Evolutionary conservation across 345 rosid species (phyloP).

Genomic region (Leavenworthia alabamica): DNA sequence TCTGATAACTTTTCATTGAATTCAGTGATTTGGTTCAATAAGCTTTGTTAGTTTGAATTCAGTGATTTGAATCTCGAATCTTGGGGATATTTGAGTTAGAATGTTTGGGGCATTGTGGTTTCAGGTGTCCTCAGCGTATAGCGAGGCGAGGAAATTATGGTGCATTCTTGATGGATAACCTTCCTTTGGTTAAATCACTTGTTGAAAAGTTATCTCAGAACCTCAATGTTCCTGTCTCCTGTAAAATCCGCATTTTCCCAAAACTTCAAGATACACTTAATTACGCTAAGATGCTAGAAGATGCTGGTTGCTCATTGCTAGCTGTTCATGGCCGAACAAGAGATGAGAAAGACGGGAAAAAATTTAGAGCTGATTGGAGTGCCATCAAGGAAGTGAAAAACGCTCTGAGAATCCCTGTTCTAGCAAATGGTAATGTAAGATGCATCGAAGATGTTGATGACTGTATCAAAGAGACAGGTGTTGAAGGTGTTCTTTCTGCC

Average conservation of each 20-base stretch:
- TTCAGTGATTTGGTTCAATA: not conserved
- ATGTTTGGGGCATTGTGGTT: not conserved
- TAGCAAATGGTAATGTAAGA: constrained; percentile 89
- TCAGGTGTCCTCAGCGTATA: constrained; percentile 91
- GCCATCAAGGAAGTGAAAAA: constrained; percentile 78
- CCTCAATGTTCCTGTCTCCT: constrained; percentile 70
- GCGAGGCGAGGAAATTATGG: constrained; percentile 88
- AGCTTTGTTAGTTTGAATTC: not conserved
- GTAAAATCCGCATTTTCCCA: constrained; percentile 82
- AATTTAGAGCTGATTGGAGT: constrained; percentile 70
- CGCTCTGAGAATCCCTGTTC: constrained; percentile 67
- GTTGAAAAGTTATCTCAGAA: constrained; percentile 68
- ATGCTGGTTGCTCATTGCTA: constrained; percentile 83
- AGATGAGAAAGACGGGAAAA: constrained; percentile 84
- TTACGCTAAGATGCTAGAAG: constrained; percentile 90
- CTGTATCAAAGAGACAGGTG: constrained; percentile 69
- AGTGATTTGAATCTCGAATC: not conserved
- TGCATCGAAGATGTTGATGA: constrained; percentile 64
- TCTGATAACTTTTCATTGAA: not conserved
- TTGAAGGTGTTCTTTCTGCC: constrained; percentile 90
- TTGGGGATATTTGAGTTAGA: not conserved
- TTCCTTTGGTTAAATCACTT: constrained; percentile 72
- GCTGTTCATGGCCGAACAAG: constrained; percentile 93
- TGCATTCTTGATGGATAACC: constrained; percentile 94
- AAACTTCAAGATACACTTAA: constrained; percentile 63